A percentile compares a stretch with the other conserved stretches of the same genome.
These are phyloP conservation scores for Rhizopogon roseolus DNA, from an alignment of 768 basidiomycete species.

Conservation along the genomic window DNA sequence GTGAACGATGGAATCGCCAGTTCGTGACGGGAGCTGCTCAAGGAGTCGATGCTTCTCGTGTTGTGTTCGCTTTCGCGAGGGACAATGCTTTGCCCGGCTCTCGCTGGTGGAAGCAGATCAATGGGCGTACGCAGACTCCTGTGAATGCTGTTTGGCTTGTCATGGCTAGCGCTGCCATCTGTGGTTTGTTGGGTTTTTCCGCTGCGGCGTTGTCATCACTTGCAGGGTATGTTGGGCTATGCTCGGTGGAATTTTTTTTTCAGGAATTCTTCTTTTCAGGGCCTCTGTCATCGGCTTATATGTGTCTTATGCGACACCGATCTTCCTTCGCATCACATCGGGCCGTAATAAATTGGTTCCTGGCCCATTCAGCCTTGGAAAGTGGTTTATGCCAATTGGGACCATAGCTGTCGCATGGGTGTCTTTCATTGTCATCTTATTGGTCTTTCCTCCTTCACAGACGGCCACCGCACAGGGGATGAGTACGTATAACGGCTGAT, in stretches of 20 bases:
- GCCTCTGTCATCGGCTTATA: conserved; percentile 71
- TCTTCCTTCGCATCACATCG: conserved; percentile 67
- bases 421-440: conserved; percentile 50
- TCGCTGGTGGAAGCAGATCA: conserved; percentile 62
- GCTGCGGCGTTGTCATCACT: conserved; percentile 57
- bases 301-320: conserved; percentile 58
- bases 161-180: conserved; percentile 48
- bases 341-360: conserved; percentile 54
- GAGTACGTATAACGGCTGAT: conserved; percentile 41
- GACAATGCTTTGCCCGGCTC: conserved; percentile 75
- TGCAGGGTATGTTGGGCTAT: conserved; percentile 46
- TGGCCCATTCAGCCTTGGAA: conserved; percentile 58
- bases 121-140: conserved; percentile 56
- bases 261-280: conserved; percentile 27
- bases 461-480: conserved; percentile 38
- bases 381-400: conserved; percentile 57
- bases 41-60: conserved; percentile 70
- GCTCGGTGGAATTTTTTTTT: neutral
- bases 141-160: conserved; percentile 78
- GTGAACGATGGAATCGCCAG: conserved; percentile 24
- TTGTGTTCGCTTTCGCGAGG: conserved; percentile 70
- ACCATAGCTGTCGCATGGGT: conserved; percentile 64
- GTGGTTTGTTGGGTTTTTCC: conserved; percentile 65
- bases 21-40: conserved; percentile 73
- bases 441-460: conserved; percentile 51